Base-by-base conservation (phyloP, 2,329 filamentous ascomycete species). In the Myriosclerotinia duriaeana region DNA sequence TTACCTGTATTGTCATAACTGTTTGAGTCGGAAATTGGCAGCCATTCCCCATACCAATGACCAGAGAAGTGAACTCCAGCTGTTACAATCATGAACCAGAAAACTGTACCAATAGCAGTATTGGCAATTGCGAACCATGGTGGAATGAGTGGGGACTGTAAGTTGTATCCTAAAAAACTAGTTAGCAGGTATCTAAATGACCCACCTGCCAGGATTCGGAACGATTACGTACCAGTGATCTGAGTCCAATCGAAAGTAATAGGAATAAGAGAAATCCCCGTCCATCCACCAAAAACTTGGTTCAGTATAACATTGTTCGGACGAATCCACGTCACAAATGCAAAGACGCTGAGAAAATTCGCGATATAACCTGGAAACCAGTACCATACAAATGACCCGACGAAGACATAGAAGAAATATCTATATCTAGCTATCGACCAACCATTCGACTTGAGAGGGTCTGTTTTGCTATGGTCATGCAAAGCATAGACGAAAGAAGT, bases 71-170 rank as follows among this genome's bases (percentile, higher is more conserved):
- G 89, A n/a, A 92, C 76, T 6, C 82, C 78, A 0, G 84, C 80
- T 4, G 85, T 80, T 5, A 83, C 77, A 87, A 76, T 59, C 66
- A 90, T 82, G 74, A 86, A 91, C 74, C 89, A 91, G 1, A 83
- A 36, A 1, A 89, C 80, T 38, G 91, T 84, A 20, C 89, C 89
- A 44, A 91, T 85, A 52, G 90, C 76, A 0, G 87, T 90, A 74
- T 92, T 92, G 66, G 86, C 88, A 70, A 91, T 91, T 11, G 88
- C 89, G 74, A 88, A 85, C 87, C 88, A 92, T 82, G 11, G 81
- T 79, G 3, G 65, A 79, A 81, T 84, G 89, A 90, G 6, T 87
- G 88, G 30, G 90, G 76, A 72, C 61, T 61, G 53, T 22, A 68
- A 34, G 36, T 54, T 65, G 30, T 53, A 40, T 22, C 48, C 53